Percentiles rank a stretch among this genome's conserved stretches.
Conservation (phyloP, 257 asterid genomes). For the Primulina tabacum region DNA sequence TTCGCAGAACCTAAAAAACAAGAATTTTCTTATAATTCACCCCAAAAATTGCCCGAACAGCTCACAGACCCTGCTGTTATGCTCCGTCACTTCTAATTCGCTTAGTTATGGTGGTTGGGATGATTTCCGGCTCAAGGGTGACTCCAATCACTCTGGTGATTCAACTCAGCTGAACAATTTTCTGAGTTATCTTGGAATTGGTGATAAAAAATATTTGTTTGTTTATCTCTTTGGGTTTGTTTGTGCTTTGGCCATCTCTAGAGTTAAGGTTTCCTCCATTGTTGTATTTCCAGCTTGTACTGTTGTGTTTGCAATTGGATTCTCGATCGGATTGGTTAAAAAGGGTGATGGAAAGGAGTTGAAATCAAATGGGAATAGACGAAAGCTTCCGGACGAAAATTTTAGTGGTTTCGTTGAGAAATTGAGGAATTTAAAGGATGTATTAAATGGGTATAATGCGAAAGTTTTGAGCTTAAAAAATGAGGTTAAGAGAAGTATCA, state of each 20-base stretch:
- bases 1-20: slow-evolving; percentile 26
- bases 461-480: slow-evolving; percentile 45
- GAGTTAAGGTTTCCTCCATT: slow-evolving; percentile 68
- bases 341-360: slow-evolving; percentile 51
- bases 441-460: slow-evolving; percentile 33
- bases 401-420: slow-evolving; percentile 41
- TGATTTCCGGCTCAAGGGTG: slow-evolving; percentile 38
- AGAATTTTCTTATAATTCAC: slow-evolving; percentile 29
- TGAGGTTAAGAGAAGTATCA: slow-evolving; percentile 42
- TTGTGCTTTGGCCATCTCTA: slow-evolving; percentile 79
- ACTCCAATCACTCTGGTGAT: slow-evolving; percentile 53
- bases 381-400: slow-evolving; percentile 37
- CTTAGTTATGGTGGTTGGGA: slow-evolving; percentile 77
- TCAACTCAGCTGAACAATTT: slow-evolving; percentile 48
- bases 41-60: slow-evolving; percentile 23
- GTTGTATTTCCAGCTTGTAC: slow-evolving; percentile 76
- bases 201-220: slow-evolving; percentile 59
- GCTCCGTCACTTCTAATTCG: slow-evolving; percentile 43
- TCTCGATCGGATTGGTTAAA: slow-evolving; percentile 65
- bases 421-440: slow-evolving; percentile 34
- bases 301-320: slow-evolving; percentile 71
- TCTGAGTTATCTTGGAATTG: slow-evolving; percentile 54
- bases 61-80: slow-evolving; percentile 29
- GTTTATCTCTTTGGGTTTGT: slow-evolving; percentile 79
- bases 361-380: slow-evolving; percentile 36